A percentile compares a stretch with the other conserved stretches of the same genome.
Conservation (phyloP, 352 stramenopile species). For the Globisporangium spinosum region DNA sequence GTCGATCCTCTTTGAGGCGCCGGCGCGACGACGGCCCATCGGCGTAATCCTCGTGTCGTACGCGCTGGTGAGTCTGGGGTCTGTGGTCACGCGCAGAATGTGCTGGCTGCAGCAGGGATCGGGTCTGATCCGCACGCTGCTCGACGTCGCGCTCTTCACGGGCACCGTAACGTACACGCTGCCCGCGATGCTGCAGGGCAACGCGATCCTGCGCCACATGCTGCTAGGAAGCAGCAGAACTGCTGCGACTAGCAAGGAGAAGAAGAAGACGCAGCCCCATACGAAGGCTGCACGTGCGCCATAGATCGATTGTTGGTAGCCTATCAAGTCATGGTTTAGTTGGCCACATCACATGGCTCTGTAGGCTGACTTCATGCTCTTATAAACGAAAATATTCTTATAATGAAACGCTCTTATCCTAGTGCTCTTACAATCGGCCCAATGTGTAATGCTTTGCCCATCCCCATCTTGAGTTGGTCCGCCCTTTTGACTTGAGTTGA, state of each 20-base stretch:
- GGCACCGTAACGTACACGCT: conserved; percentile 40
- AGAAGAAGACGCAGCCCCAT: neutral
- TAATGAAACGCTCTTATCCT: neutral
- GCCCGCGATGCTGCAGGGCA: conserved; percentile 27
- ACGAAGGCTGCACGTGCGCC: neutral
- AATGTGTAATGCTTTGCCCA: no score
- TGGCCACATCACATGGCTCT: no score
- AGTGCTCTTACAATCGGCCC: no score
- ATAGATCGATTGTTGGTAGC: neutral
- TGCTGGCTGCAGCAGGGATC: conserved; percentile 35
- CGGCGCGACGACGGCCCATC: conserved; percentile 40
- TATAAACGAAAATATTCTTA: neutral
- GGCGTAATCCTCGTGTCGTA: conserved; percentile 65
- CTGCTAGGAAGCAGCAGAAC: conserved; percentile 19
- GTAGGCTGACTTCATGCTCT: neutral
- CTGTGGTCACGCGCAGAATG: conserved; percentile 32
- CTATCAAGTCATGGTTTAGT: no score
- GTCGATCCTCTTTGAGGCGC: conserved; percentile 51
- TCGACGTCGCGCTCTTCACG: conserved; percentile 37
- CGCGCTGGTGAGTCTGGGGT: conserved; percentile 46
- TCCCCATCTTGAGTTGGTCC: no score
- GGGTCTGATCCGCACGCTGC: conserved; percentile 24
- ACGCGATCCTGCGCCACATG: conserved; percentile 25
- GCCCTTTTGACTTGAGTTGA: no score
- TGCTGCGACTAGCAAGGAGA: neutral